Base-by-base conservation (phyloP, 2,329 filamentous ascomycete species). In the Endothia cerciana region DNA sequence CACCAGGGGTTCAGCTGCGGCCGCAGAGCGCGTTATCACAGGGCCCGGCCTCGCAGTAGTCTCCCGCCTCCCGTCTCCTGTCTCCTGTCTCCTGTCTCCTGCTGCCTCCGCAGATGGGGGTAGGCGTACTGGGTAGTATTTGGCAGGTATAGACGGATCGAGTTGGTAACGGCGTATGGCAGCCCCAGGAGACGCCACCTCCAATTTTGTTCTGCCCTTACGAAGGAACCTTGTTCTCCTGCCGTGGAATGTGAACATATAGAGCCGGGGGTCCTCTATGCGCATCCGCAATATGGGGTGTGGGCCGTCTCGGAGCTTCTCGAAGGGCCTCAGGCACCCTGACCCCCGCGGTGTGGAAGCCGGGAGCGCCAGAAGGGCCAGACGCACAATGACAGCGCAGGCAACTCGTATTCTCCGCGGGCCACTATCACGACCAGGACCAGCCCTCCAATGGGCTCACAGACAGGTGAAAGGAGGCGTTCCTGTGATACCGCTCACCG, bases 371-470 rank as follows among this genome's bases (percentile, higher is more conserved):
- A 62, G 49, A 30, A 40, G 53, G 55, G 49, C 51, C 69, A 66
- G 69, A 69, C 71, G 72, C 72, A 73, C 73, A 71, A 69, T 69
- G 65, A 70, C 71, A 71, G 70, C 68, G 64, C 70, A 68, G 62
- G 69, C 69, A n/a, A 69, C 73, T 77, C 77, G 76, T 77, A 78
- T 77, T 74, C 68, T 72, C 71, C 71, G 69, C 62, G 65, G 62
- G 63, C 62, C 62, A 64, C 65, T 69, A 70, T 70, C 66, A 71
- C 67, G 69, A 67, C 60, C 62, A 36, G 67, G 58, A 45, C 57
- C 45, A n/a, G 57, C 43, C 69, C 70, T 72, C 73, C 75, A 77
- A 77, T 77, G 71, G 72, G 71, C 68, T 72, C 70, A 70, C 68
- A 65, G 69, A 69, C 73, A 71, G 73, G 69, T 71, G 72, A 68